A percentile compares a stretch with the other conserved stretches of the same genome.
Conservation (phyloP, 371 early-diverging fungal species). For the Paramicrosporidium saccamoebae region DNA sequence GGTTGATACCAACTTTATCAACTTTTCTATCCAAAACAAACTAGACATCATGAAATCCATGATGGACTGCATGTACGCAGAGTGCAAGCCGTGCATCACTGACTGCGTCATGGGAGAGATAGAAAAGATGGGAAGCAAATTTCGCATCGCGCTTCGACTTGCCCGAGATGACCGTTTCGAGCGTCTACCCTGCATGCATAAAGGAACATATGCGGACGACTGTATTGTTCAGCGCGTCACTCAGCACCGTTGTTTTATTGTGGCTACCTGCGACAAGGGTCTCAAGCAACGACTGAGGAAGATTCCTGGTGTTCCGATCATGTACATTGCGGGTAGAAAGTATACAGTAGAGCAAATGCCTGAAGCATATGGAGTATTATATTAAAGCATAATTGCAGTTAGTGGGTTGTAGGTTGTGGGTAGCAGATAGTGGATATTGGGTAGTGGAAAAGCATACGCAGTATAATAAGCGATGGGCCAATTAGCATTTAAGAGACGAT, state of each 20-base stretch:
- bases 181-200: constrained; percentile 84
- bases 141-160: constrained; percentile 69
- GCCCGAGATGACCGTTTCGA: constrained; percentile 88
- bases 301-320: constrained; percentile 95
- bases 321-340: constrained; percentile 75
- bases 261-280: constrained; percentile 97
- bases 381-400: too few relatives aligned
- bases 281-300: constrained; percentile 91
- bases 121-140: constrained; percentile 93
- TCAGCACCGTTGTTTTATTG: constrained; percentile 91
- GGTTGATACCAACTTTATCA: constrained; percentile 99
- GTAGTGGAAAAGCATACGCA: too few relatives aligned
- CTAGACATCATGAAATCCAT: constrained; percentile 80
- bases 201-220: constrained; percentile 99
- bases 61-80: constrained; percentile 95
- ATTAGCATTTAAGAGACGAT: too few relatives aligned
- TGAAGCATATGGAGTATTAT: constrained; percentile 21
- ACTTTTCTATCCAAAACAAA: constrained; percentile 96
- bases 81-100: constrained; percentile 80
- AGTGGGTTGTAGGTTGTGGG: too few relatives aligned
- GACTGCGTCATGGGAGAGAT: constrained; percentile 99
- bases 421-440: too few relatives aligned
- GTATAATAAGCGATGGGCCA: too few relatives aligned
- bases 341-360: constrained; percentile 88
- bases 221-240: constrained; percentile 86